phyloP scores from a whole-genome alignment of 176 grass and related monocot species.

The Oryza rufipogon region DNA sequence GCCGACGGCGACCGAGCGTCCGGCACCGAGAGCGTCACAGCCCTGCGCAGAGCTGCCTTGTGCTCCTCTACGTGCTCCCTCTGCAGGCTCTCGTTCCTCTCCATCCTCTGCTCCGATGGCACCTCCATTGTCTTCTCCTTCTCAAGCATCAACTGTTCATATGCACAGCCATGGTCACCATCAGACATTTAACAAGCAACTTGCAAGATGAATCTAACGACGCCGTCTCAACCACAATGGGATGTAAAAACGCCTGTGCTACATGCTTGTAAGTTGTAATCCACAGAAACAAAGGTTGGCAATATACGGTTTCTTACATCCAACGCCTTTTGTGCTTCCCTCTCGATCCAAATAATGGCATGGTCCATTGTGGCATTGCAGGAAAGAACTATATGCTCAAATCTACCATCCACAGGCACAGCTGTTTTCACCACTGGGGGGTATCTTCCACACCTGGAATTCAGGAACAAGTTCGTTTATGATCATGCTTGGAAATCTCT shows the following conservation, averaged over 20 bases:
- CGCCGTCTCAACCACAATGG: background rate
- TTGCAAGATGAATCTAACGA: background rate
- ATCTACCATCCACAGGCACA: conserved; percentile 92
- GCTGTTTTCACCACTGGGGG: conserved; percentile 94
- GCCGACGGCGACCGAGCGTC: conserved; percentile 49
- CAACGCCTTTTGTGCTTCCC: conserved; percentile 80
- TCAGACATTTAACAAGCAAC: background rate
- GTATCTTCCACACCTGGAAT: conserved; percentile 77
- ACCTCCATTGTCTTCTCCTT: conserved; percentile 60
- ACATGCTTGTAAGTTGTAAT: background rate
- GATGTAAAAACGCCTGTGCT: background rate
- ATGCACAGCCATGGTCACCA: background rate
- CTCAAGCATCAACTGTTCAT: conserved; percentile 70
- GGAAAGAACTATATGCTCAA: conserved; percentile 93
- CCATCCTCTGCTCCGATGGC: conserved; percentile 80
- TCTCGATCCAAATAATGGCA: conserved; percentile 83
- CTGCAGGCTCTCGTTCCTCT: conserved; percentile 75
- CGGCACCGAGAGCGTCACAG: conserved; percentile 69
- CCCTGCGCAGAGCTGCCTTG: conserved; percentile 71
- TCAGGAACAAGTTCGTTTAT: conserved; percentile 9
- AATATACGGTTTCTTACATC: conserved; percentile 53
- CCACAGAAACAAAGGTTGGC: background rate
- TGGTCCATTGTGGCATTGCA: conserved; percentile 93
- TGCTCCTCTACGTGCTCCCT: conserved; percentile 78
- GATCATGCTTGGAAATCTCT: conserved; percentile 8